A percentile compares a stretch with the other conserved stretches of the same genome.
phyloP scores from a whole-genome alignment of 2,329 filamentous ascomycete genomes.

The Colletotrichum tropicicola region DNA sequence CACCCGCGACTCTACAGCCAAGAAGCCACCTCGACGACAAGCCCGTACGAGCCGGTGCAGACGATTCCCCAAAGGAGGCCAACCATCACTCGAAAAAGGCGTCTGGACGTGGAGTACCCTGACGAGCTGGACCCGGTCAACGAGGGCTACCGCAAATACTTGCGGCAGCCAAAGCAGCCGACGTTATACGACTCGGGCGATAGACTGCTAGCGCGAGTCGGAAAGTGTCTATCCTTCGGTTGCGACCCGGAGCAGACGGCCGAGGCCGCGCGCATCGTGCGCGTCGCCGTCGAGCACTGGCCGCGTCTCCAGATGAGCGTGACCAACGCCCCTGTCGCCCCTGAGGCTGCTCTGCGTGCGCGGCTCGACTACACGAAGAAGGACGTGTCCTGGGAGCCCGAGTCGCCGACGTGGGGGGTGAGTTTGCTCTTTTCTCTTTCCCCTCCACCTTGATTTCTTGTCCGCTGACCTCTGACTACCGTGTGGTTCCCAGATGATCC shows the following conservation, averaged over 20 bases:
- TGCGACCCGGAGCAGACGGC: conserved; percentile 25
- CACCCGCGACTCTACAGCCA: no score
- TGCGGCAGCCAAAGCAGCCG: not conserved
- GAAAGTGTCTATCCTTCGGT: conserved; percentile 32
- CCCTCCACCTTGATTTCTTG: not conserved
- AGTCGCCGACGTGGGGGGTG: not conserved
- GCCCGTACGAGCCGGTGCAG: no score
- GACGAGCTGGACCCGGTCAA: not conserved
- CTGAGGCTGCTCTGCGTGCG: not conserved
- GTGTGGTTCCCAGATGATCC: not conserved
- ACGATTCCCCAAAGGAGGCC: no score
- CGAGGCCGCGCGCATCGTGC: conserved; percentile 21
- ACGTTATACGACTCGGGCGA: not conserved
- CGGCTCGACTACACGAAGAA: not conserved
- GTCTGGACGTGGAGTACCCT: no score
- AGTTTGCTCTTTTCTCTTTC: not conserved
- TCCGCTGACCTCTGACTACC: not conserved
- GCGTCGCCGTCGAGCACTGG: conserved; percentile 12
- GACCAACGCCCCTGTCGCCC: not conserved
- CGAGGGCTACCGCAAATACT: not conserved
- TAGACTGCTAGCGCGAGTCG: conserved; percentile 17
- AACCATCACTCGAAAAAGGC: no score
- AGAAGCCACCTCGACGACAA: no score
- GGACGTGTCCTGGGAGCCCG: not conserved
- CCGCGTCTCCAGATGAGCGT: not conserved